Percentiles rank a stretch among this genome's conserved stretches.
phyloP scores from a whole-genome alignment of 2,329 filamentous ascomycete species.

The Corynespora cassiicola region DNA sequence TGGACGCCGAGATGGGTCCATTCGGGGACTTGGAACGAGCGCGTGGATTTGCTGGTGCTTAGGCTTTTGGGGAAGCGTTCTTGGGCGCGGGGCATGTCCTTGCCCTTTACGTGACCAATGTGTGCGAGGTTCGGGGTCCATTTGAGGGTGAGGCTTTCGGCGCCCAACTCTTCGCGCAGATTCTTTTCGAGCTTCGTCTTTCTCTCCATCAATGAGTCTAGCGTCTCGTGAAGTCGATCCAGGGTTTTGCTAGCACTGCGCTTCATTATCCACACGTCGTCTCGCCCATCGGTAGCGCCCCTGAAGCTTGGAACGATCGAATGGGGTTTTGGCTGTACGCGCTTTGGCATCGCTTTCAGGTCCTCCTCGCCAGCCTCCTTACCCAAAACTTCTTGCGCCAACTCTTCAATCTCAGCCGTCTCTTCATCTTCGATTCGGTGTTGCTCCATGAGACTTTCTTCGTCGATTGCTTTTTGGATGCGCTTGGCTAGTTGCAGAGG shows the following conservation, averaged over 20 bases:
- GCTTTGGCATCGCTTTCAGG: slow-evolving; percentile 46
- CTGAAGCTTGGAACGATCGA: slow-evolving; percentile 39
- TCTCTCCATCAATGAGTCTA: slow-evolving; percentile 66
- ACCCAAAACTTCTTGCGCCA: slow-evolving; percentile 75
- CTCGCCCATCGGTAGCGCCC: slow-evolving; percentile 42
- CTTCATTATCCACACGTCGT: slow-evolving; percentile 70
- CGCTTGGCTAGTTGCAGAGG: slow-evolving; percentile 72
- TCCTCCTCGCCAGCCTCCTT: slow-evolving; percentile 69
- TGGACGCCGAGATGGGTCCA: slow-evolving; percentile 83
- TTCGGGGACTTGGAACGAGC: slow-evolving; percentile 80
- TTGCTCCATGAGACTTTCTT: slow-evolving; percentile 83
- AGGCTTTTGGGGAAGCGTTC: slow-evolving; percentile 61
- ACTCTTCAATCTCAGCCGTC: slow-evolving; percentile 71
- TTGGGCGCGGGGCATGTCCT: slow-evolving; percentile 58
- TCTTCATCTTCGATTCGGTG: slow-evolving; percentile 79
- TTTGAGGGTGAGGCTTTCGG: slow-evolving; percentile 70
- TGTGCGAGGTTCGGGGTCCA: slow-evolving; percentile 90
- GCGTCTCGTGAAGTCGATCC: slow-evolving; percentile 69
- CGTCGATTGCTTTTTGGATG: slow-evolving; percentile 84
- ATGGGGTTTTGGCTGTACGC: slow-evolving; percentile 42
- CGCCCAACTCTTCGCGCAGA: slow-evolving; percentile 65
- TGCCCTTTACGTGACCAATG: slow-evolving; percentile 88
- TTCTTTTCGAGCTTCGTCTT: slow-evolving; percentile 66
- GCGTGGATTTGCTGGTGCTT: slow-evolving; percentile 81
- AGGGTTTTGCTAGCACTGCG: slow-evolving; percentile 71